A percentile compares a stretch with the other conserved stretches of the same genome.
phyloP scores from a whole-genome alignment of 352 stramenopile species.

The Ophiocytium majus region DNA sequence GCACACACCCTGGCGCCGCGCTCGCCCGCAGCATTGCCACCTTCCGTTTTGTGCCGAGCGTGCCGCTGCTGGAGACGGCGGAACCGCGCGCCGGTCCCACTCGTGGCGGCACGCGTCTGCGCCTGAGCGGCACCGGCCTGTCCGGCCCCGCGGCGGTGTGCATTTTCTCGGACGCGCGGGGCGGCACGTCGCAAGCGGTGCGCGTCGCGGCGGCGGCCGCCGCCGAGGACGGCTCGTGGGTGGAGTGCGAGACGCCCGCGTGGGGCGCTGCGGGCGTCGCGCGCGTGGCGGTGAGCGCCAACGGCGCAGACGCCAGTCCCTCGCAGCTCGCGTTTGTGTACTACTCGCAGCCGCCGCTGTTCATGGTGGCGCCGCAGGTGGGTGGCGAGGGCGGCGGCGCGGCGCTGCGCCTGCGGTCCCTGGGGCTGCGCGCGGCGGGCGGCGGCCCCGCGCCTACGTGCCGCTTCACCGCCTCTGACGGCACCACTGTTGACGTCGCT shows the following conservation, averaged over 20 bases:
- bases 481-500: neutral
- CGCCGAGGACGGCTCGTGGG: neutral
- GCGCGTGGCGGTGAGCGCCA: neutral
- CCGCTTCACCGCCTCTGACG: neutral
- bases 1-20: neutral
- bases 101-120: neutral
- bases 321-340: neutral
- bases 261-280: neutral
- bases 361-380: neutral
- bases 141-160: neutral
- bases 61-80: neutral
- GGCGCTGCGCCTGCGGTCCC: neutral
- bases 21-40: neutral
- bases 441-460: neutral
- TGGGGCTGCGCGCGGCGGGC: neutral
- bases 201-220: too few relatives aligned
- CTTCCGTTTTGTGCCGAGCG: neutral
- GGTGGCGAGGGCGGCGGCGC: neutral
- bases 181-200: too few relatives aligned
- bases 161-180: neutral
- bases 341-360: neutral
- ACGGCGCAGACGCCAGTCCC: neutral
- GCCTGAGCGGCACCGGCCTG: neutral
- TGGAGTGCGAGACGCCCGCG: neutral
- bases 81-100: slow-evolving; percentile 30